These are phyloP conservation scores for Neurospora tetrasperma DNA, from an alignment of 495 filamentous ascomycete genomes.

Conservation along the genomic window DNA sequence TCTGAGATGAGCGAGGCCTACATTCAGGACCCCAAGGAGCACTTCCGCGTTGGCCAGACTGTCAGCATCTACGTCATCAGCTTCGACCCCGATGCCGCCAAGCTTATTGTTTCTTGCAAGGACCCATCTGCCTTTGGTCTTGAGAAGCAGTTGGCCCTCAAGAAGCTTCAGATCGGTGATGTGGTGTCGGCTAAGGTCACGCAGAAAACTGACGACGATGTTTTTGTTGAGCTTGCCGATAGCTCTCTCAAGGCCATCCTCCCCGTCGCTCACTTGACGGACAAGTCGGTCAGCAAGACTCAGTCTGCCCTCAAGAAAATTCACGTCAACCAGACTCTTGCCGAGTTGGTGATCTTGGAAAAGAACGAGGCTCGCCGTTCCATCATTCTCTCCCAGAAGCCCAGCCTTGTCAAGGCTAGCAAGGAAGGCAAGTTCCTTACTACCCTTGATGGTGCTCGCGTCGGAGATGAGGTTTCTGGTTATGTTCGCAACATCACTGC, in stretches of 20 bases:
- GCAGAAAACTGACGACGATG: slow-evolving; percentile 72
- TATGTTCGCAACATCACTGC: slow-evolving; percentile 74
- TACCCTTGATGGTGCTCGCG: slow-evolving; percentile 56
- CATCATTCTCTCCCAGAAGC: slow-evolving; percentile 68
- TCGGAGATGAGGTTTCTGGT: slow-evolving; percentile 61
- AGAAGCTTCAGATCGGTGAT: slow-evolving; percentile 57
- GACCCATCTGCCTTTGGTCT: slow-evolving; percentile 67
- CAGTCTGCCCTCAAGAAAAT: slow-evolving; percentile 64
- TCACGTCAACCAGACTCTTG: slow-evolving; percentile 67
- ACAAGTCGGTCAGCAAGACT: slow-evolving; percentile 68
- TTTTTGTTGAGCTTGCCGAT: slow-evolving; percentile 64
- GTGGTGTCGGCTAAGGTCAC: slow-evolving; percentile 67
- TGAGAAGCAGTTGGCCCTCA: slow-evolving; percentile 63
- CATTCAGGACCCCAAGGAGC: slow-evolving; percentile 77
- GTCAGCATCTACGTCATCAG: slow-evolving; percentile 76
- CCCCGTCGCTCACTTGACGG: slow-evolving; percentile 65
- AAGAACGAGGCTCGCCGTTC: slow-evolving; percentile 64
- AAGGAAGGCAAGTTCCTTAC: slow-evolving; percentile 54
- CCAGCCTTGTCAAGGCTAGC: slow-evolving; percentile 66
- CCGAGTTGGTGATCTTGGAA: slow-evolving; percentile 72
- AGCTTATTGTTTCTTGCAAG: slow-evolving; percentile 87
- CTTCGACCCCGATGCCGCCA: slow-evolving; percentile 57
- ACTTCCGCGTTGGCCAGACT: slow-evolving; percentile 84
- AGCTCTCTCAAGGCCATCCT: slow-evolving; percentile 65
- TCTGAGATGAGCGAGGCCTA: slow-evolving; percentile 97